Percentiles rank a stretch among this genome's conserved stretches.
phyloP scores from a whole-genome alignment of 202 grass and related monocot genomes.

The Carex sylvatica region DNA sequence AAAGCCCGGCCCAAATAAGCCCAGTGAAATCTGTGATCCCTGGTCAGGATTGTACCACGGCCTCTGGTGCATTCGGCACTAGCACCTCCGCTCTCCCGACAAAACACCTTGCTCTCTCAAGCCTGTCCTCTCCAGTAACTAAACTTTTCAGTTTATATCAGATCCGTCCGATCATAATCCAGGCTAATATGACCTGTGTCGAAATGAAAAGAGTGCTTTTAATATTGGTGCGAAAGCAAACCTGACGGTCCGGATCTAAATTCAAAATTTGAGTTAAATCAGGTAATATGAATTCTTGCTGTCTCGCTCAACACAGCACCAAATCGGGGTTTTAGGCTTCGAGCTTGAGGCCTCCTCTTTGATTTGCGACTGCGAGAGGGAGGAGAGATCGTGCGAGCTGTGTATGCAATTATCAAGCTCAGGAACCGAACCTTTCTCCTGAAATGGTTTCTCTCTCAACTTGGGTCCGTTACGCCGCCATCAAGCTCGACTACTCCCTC shows the following conservation, averaged over 20 bases:
- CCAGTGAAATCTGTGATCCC: neutral
- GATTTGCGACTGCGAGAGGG: neutral
- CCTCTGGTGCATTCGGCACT: neutral
- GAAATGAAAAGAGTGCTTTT: no score
- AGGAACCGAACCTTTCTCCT: neutral
- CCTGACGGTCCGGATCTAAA: no score
- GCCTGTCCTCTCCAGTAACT: no score
- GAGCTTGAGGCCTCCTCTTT: neutral
- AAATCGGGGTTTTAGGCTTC: conserved; percentile 11
- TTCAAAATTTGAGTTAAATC: no score
- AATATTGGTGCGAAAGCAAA: no score
- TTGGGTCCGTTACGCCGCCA: conserved; percentile 86
- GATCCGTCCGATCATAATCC: no score
- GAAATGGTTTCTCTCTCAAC: conserved; percentile 78
- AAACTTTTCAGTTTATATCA: no score
- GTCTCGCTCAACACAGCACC: neutral
- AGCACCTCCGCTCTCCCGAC: neutral
- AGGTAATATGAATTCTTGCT: no score
- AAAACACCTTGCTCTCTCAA: neutral
- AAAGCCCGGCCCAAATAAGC: neutral
- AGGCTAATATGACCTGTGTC: no score
- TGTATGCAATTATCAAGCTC: neutral
- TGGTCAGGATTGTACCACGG: neutral
- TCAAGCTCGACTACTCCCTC: conserved; percentile 88
- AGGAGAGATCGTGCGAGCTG: neutral